Evolutionary conservation across 306 rosid species (phyloP), one percentile per base, ranked within the genome.

Genomic region (Vigna angularis): DNA sequence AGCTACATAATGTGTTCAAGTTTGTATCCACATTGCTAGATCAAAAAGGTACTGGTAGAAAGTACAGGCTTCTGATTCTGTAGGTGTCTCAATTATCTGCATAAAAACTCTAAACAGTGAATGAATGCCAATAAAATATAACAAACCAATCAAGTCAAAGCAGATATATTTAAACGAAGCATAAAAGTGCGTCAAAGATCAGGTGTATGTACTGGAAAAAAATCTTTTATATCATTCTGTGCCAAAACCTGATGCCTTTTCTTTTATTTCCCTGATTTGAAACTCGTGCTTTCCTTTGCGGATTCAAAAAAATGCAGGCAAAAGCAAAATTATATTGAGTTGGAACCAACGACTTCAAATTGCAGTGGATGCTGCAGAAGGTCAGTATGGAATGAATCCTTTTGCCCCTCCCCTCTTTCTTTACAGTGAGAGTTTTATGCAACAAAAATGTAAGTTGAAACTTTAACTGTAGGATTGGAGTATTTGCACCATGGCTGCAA

Each of bases 341-440:
- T 92, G 93, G 97, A 85, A 75, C 73, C 79, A 83, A 32, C 80
- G 93, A 69, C 84, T 92, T 59, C 81, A 72, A 36, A 86, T 89
- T 12, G 91, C 93, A 67, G 66, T 82, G 13, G 93, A 90, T 74
- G 78, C 86, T 45, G 91, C 88, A 32, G 88, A 86, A 80, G 96
- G 96, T 92, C 9, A 61, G 62, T n/a, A 26, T 36, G 22, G 13
- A 84, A 34, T 6, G 38, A 59, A 15, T 48, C 70, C 7, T 56
- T 55, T 55, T 2, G 0, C 48, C 55, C 36, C 52, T 18, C 0
- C 49, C 7, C 71, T 48, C 4, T 9, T 22, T 71, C 36, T 22
- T 12, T 24, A 34, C 5, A 10, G 32, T 44, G 26, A 38, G 52
- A 62, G 45, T 63, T 63, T 70, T 36, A 79, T 79, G 68, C 24